A percentile compares a stretch with the other conserved stretches of the same genome.
Conservation (phyloP, 129 eudicot genomes). For the Arctium minus region DNA sequence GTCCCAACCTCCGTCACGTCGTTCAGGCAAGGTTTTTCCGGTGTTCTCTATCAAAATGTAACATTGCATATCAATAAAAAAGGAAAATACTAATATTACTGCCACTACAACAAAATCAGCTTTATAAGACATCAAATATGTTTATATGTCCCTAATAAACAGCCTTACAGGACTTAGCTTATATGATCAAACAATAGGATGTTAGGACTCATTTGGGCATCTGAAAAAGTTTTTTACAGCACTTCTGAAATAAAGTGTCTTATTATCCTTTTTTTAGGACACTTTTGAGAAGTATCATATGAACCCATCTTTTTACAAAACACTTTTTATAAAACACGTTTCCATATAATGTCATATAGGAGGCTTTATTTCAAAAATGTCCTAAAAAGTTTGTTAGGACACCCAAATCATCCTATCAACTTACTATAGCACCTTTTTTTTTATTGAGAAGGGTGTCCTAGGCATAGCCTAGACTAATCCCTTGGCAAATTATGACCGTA, state of each 20-base stretch:
- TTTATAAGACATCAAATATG: background rate
- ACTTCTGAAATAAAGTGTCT: background rate
- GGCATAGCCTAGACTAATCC: too few relatives aligned
- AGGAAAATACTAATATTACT: background rate
- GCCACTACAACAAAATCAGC: background rate
- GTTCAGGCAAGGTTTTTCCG: slow-evolving; percentile 94
- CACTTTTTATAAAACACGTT: background rate
- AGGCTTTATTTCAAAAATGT: background rate
- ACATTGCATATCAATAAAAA: background rate
- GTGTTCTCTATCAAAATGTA: slow-evolving; percentile 55
- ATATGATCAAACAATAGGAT: background rate
- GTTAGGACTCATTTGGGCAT: background rate
- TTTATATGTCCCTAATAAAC: background rate
- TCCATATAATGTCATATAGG: background rate
- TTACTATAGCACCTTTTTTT: too few relatives aligned
- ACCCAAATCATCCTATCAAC: background rate
- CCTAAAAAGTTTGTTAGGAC: background rate
- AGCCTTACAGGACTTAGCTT: background rate
- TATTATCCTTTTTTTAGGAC: background rate
- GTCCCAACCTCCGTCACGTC: slow-evolving; percentile 95
- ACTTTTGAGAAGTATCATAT: background rate
- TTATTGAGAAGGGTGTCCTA: too few relatives aligned
- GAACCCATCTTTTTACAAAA: background rate
- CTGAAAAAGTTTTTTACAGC: background rate
- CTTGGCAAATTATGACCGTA: too few relatives aligned